phyloP scores from a whole-genome alignment of 2,329 filamentous ascomycete genomes.

The Plectosphaerella plurivora region DNA sequence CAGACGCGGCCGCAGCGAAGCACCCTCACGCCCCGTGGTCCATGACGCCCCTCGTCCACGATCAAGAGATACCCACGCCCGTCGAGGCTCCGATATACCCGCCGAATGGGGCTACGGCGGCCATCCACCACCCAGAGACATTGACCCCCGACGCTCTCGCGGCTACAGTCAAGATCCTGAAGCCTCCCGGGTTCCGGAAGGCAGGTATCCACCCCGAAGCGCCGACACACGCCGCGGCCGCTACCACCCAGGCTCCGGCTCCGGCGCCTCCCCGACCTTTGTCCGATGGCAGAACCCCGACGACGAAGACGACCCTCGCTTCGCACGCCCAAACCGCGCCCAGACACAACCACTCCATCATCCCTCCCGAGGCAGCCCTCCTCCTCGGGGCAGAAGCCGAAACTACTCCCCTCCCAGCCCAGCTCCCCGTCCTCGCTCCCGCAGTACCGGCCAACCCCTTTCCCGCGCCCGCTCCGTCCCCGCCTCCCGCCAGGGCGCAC shows the following conservation, averaged over 20 bases:
- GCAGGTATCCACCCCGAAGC: slow-evolving; percentile 7
- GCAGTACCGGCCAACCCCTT: background rate
- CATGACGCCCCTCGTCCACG: background rate
- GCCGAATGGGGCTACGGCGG: background rate
- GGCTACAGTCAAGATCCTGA: background rate
- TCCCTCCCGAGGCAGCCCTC: background rate
- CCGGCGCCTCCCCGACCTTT: slow-evolving; percentile 2
- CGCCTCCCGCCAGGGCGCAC: background rate
- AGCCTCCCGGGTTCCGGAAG: background rate
- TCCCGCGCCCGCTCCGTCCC: slow-evolving; percentile 2
- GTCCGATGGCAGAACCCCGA: background rate
- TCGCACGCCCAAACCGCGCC: background rate
- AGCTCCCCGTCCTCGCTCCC: background rate
- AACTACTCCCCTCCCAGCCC: slow-evolving; percentile 3
- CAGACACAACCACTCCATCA: background rate
- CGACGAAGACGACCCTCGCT: slow-evolving; percentile 2
- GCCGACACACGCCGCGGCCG: slow-evolving; percentile 8
- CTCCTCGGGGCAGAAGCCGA: background rate
- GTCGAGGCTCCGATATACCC: background rate
- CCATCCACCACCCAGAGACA: background rate
- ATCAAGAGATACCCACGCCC: background rate
- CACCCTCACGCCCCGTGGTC: background rate
- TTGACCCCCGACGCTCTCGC: background rate
- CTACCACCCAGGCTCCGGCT: slow-evolving; percentile 1
- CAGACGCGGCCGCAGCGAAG: background rate